phyloP scores from a whole-genome alignment of 2,329 filamentous ascomycete species.

The Fusarium bactridioides region DNA sequence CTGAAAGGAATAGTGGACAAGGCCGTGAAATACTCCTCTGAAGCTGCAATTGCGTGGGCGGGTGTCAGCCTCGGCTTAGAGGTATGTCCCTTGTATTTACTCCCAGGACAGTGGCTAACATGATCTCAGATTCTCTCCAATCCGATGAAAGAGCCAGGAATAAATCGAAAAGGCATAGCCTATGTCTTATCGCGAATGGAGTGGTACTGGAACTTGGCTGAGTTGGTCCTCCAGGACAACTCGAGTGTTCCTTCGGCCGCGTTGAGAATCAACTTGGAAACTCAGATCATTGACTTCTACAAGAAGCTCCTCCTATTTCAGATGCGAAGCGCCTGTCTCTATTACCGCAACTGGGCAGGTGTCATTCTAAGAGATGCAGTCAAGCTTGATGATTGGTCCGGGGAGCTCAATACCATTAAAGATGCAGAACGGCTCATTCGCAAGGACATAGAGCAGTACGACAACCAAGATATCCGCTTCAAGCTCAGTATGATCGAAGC shows the following conservation, averaged over 20 bases:
- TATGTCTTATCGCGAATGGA: neutral
- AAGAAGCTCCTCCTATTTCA: accelerated
- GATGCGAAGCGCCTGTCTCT: neutral
- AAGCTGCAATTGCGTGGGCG: neutral
- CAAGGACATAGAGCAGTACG: neutral
- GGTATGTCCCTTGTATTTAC: accelerated
- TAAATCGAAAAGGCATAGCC: accelerated
- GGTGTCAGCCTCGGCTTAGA: neutral
- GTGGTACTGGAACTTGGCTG: neutral
- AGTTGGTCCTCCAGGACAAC: accelerated
- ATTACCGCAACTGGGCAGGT: accelerated
- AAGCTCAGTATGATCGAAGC: accelerated
- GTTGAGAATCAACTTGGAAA: neutral
- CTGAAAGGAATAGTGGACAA: accelerated
- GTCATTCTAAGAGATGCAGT: accelerated
- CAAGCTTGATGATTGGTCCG: neutral
- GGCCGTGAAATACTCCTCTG: accelerated
- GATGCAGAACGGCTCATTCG: neutral
- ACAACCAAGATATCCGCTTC: accelerated
- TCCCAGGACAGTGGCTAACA: accelerated
- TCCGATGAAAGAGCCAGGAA: accelerated
- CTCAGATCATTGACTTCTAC: accelerated
- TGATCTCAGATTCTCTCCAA: accelerated
- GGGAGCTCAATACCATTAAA: accelerated
- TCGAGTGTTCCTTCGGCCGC: accelerated